Conservation (phyloP, 2,329 filamentous ascomycete species). For the Fusarium tupiense region DNA sequence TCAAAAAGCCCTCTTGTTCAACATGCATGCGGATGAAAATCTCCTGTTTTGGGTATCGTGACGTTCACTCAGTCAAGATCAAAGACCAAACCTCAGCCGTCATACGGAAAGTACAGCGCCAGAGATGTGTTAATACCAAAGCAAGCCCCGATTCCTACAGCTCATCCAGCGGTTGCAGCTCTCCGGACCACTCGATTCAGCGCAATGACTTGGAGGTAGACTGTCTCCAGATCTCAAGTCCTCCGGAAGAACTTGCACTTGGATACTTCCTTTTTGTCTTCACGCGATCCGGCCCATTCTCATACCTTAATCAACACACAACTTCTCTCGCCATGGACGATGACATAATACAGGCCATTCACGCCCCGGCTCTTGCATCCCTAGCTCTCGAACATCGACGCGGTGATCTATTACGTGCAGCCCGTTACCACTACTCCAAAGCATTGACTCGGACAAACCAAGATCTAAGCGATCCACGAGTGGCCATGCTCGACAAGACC, state of each 20-base stretch:
- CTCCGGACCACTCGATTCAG: accelerated
- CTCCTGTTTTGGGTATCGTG: neutral
- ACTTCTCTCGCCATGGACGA: neutral
- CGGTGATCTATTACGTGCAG: neutral
- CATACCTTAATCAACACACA: neutral
- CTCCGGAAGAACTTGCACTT: neutral
- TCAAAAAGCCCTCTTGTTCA: neutral
- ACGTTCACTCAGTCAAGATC: neutral
- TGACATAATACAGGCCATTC: neutral
- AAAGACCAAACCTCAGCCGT: neutral
- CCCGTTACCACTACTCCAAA: neutral
- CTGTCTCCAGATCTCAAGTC: neutral
- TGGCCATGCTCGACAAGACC: neutral
- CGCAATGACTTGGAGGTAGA: neutral
- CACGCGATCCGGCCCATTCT: neutral
- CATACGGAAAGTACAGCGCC: neutral
- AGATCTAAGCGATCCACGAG: neutral
- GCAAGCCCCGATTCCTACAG: accelerated
- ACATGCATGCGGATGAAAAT: neutral
- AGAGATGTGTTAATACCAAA: neutral
- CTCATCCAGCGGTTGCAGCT: neutral
- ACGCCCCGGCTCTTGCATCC: neutral
- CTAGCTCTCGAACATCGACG: neutral
- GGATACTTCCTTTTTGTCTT: conserved; percentile 2
- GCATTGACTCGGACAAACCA: neutral